Percentiles rank a stretch among this genome's conserved stretches.
Evolutionary conservation across 2,329 filamentous ascomycete genomes (phyloP).

Genomic region (Sordariomycetes sp.): DNA sequence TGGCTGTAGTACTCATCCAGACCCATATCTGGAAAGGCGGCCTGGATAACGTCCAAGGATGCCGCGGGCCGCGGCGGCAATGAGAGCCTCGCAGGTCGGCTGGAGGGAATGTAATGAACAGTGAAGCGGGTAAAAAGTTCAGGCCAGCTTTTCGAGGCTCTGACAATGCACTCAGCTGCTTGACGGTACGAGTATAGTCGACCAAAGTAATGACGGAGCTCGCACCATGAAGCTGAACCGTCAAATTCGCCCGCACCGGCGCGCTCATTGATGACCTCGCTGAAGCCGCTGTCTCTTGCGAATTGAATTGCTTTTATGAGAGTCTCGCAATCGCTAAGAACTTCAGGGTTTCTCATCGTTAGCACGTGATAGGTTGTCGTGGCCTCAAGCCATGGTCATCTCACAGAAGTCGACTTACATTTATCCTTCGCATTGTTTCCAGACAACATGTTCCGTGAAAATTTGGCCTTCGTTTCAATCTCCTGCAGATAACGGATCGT

Average conservation of each 20-base stretch:
- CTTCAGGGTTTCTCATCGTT: too few relatives aligned
- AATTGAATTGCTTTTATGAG: constrained; percentile 9
- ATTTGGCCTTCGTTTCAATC: background rate
- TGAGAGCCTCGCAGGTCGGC: background rate
- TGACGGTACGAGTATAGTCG: constrained; percentile 13
- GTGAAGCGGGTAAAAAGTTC: constrained; percentile 15
- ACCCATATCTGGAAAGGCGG: constrained; percentile 3
- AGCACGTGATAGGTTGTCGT: too few relatives aligned
- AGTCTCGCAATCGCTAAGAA: constrained; percentile 7
- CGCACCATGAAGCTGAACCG: constrained; percentile 9
- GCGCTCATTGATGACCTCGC: constrained; percentile 4
- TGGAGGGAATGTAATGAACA: constrained; percentile 9
- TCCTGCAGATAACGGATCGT: background rate
- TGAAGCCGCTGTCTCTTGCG: background rate
- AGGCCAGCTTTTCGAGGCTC: constrained; percentile 10
- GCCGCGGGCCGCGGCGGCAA: background rate
- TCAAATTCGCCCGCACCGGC: constrained; percentile 3
- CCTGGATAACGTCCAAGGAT: constrained; percentile 2
- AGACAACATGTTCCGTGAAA: background rate
- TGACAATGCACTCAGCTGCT: constrained; percentile 9
- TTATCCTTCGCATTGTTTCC: background rate
- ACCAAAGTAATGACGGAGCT: constrained; percentile 14
- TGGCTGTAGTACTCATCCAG: constrained; percentile 2
- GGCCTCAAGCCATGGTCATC: too few relatives aligned
- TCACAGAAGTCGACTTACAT: background rate